A percentile compares a stretch with the other conserved stretches of the same genome.
These are phyloP conservation scores for Marvania coccoides DNA, from an alignment of 139 green algal genomes.

Conservation along the genomic window DNA sequence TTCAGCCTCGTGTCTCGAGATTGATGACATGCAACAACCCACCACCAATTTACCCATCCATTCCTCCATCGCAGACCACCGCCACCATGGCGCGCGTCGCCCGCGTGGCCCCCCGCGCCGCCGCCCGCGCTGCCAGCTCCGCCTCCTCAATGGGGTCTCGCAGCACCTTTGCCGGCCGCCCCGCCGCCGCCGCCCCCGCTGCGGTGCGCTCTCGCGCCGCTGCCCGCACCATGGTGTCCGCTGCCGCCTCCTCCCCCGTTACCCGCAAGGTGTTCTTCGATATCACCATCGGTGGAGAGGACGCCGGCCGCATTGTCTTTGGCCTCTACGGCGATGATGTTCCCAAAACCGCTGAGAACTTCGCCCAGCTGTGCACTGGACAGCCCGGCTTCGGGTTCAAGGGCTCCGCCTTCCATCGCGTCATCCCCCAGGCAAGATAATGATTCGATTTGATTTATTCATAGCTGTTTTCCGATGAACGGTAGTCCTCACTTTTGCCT, in stretches of 20 bases:
- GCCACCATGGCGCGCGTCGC: not conserved
- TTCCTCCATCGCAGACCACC: not conserved
- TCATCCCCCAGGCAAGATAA: conserved; percentile 72
- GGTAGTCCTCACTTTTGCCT: not conserved
- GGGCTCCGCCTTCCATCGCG: conserved; percentile 29
- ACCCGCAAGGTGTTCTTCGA: conserved; percentile 75
- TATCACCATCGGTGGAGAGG: conserved; percentile 60
- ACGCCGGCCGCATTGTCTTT: conserved; percentile 76
- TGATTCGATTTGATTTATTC: no score
- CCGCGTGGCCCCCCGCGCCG: not conserved
- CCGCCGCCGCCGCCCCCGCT: not conserved
- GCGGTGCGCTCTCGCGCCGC: not conserved
- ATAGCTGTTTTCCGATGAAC: conserved; percentile 13
- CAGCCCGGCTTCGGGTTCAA: conserved; percentile 35
- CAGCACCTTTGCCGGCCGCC: no score
- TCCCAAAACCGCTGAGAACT: conserved; percentile 87
- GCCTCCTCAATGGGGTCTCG: no score
- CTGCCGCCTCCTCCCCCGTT: not conserved
- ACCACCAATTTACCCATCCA: not conserved
- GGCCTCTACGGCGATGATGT: conserved; percentile 79
- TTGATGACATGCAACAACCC: not conserved
- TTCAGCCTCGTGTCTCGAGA: no score
- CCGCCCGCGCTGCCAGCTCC: not conserved
- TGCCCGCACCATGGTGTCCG: not conserved
- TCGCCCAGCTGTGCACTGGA: conserved; percentile 82